Base-by-base conservation (phyloP, 1,284 basidiomycete species). In the Fomitopsis schrenkii region DNA sequence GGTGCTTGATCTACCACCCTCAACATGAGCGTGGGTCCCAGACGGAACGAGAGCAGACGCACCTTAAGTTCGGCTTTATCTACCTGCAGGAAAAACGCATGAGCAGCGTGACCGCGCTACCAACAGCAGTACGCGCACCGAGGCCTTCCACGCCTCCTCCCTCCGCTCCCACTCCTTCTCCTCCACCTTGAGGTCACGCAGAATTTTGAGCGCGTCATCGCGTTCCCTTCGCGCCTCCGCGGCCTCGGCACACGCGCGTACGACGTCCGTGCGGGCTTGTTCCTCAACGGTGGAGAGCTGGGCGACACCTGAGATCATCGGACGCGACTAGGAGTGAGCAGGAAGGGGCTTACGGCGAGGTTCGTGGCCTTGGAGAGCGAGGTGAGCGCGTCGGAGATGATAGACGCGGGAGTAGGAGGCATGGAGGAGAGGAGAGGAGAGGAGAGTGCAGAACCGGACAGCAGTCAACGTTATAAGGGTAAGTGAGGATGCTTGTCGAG, bases 1-100 rank as follows among this genome's bases (percentile, higher is more conserved):
- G 84, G 62, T 87, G 83, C 19, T 78, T 74, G 57, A 84, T 79
- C 85, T 88, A 60, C 42, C 59, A 36, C n/a, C 7, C 35, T 6
- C 38, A 40, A 40, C 7, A 22, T 54, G 7, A 54, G 36, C 5
- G 19, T 3, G 3, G 41, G 7, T 8, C 44, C 30, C 28, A 14
- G 17, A 14, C 33, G 6, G 42, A 52, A 36, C 55, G n/a, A 9
- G 48, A 22, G n/a, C 42, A 40, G n/a, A 33, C 79, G 46, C 68
- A 88, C 87, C 28, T 82, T 85, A 55, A 83, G 64, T 63, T 87
- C 84, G 3, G 81, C 78, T 71, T 86, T 85, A 62, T 82, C 76
- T 22, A 83, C 68, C 87, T 88, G 48, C 7, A 44, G 30, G n/a
- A 59, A 2, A 40, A 12, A 30, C 38, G 26, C 15, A 58, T n/a